Evolutionary conservation across 345 rosid species (phyloP).

Genomic region (Eucalyptus curtisii): DNA sequence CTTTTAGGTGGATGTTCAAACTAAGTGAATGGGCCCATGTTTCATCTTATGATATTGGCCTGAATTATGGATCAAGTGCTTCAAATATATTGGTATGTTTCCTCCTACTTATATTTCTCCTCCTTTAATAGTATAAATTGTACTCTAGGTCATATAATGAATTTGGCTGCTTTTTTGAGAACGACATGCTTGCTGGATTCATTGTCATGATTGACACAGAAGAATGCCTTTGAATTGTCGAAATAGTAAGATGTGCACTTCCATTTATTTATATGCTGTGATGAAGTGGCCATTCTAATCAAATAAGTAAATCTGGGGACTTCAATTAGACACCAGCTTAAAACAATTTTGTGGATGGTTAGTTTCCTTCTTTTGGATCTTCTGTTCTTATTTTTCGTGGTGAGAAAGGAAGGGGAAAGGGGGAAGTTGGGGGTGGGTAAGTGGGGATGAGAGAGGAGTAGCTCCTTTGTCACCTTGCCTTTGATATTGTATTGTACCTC

Average conservation of each 20-base stretch:
- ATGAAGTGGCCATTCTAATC: background rate
- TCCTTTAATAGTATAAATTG: background rate
- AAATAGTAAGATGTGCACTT: background rate
- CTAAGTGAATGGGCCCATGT: conserved; percentile 94
- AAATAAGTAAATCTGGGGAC: background rate
- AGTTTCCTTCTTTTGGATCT: background rate
- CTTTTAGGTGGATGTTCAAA: conserved; percentile 79
- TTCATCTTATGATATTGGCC: conserved; percentile 80
- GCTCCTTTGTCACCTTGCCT: background rate
- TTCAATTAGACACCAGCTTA: background rate
- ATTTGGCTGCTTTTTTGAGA: background rate
- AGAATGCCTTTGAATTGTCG: background rate
- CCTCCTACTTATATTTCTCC: background rate
- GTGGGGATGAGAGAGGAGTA: background rate
- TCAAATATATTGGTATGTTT: conserved; percentile 79
- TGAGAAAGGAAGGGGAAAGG: background rate
- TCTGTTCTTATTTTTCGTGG: background rate
- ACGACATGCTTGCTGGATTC: background rate
- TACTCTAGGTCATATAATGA: background rate
- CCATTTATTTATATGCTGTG: background rate
- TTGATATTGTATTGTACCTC: background rate
- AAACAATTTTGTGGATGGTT: background rate
- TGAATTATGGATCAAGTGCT: conserved; percentile 81
- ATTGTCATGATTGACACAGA: background rate
- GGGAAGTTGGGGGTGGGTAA: background rate